Base-by-base conservation (phyloP, 495 filamentous ascomycete genomes). In the Aspergillus carlsbadensis region DNA sequence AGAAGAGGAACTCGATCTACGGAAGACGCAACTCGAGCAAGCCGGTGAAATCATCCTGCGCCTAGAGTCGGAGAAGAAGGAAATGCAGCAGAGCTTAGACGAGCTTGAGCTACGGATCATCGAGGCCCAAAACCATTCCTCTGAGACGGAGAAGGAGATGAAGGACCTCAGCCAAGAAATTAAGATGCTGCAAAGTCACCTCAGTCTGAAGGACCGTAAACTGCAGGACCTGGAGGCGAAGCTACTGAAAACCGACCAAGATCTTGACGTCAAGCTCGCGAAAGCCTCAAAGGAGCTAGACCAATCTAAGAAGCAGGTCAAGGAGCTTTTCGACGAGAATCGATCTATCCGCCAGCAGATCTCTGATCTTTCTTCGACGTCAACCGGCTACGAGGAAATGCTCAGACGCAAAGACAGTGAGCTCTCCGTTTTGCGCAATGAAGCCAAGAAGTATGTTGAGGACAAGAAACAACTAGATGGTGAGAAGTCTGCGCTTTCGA, bases 401-500 rank as follows among this genome's bases (percentile, higher is more conserved):
- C 85, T 98, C 15, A 77, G 91, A 20, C 86, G 88, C 47, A 98
- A 98, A 67, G 95, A 98, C 63, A 96, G 93, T 69, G 94, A 98
- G 64, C 78, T 98, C 36, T 81, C 87, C 1, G 78, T 98, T 50
- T 79, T 98, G 18, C 87, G 90, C 45, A 83, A 87, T 1, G 94
- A 98, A 65, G 81, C 87, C 34, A 90, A 87, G 68, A 89, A 85
- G 56, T 81, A 84, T 55, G 87, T 92, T 59, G 81, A 85, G 44
- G 91, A 96, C 49, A 86, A 85, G n/a, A 85, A 81, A 41, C 75
- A 74, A 26, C 82, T 93, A 37, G 91, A 96, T 48, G 78, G 87
- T 11, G 90, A 97, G 65, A 90, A 82, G 62, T 77, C 72, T 47
- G 76, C 74, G 6, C 79, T 98, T 6, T 69, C 80, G 5, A 77